phyloP scores from a whole-genome alignment of 1,139 yeast genomes.

The Lodderomyces pseudojiufengensis region DNA sequence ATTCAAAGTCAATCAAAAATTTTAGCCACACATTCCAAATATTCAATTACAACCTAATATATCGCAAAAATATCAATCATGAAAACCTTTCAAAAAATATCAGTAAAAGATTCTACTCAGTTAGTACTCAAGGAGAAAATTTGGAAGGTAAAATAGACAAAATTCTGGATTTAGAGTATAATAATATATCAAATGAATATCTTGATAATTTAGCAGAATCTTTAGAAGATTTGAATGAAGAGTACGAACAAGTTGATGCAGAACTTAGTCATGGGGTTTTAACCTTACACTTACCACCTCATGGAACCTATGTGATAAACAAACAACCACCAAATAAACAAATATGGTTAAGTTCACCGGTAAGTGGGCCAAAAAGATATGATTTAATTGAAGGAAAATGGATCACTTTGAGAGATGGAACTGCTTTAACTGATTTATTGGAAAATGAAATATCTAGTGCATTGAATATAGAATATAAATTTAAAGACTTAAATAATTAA shows the following conservation, averaged over 20 bases:
- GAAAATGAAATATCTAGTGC: conserved; percentile 45
- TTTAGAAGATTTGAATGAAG: conserved; percentile 61
- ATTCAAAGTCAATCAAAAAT: too few species aligned
- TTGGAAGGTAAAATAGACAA: conserved; percentile 49
- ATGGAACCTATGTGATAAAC: conserved; percentile 83
- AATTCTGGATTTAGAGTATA: conserved; percentile 51
- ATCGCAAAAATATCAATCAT: too few species aligned
- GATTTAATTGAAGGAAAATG: conserved; percentile 57
- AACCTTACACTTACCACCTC: conserved; percentile 60
- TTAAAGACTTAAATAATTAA: conserved; percentile 17
- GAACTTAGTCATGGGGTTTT: conserved; percentile 83
- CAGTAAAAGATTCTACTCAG: conserved; percentile 17
- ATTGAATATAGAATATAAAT: conserved; percentile 26
- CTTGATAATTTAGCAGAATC: conserved; percentile 62
- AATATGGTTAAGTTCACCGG: conserved; percentile 87
- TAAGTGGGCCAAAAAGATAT: conserved; percentile 82
- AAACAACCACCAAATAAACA: conserved; percentile 94
- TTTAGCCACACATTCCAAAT: too few species aligned
- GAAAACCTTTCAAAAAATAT: too few species aligned
- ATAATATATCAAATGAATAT: conserved; percentile 54
- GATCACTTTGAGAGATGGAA: conserved; percentile 58
- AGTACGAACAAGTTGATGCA: conserved; percentile 61
- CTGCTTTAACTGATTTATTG: conserved; percentile 45
- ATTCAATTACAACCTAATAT: too few species aligned
- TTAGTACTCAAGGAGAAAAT: conserved; percentile 48